Evolutionary conservation across 1,284 basidiomycete genomes (phyloP).

Genomic region (Golubevia sp.): DNA sequence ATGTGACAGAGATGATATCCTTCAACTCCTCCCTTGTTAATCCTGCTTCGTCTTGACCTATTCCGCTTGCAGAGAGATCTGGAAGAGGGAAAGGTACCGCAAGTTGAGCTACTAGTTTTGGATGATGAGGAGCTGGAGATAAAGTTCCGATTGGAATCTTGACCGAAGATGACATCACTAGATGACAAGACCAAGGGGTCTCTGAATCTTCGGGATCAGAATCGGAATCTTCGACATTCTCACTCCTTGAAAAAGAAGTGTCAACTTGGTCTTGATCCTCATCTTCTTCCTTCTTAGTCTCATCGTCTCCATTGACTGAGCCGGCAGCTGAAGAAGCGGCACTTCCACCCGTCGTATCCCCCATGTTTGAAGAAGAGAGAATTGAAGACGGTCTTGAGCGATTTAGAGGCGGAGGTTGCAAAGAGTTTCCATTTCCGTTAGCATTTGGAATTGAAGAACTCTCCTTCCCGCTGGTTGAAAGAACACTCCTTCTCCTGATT

Average conservation of each 20-base stretch:
- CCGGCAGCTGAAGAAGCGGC: too few relatives aligned
- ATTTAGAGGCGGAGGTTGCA: too few relatives aligned
- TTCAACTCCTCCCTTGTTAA: slow-evolving; percentile 87
- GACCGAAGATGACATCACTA: slow-evolving; percentile 59
- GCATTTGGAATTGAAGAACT: too few relatives aligned
- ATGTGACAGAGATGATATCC: slow-evolving; percentile 85
- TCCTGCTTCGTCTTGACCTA: slow-evolving; percentile 44
- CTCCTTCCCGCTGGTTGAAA: too few relatives aligned
- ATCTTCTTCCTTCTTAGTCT: slow-evolving; percentile 3
- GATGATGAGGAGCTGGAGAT: slow-evolving; percentile 91
- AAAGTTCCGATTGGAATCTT: slow-evolving; percentile 70
- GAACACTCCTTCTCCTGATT: too few relatives aligned
- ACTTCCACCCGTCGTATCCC: too few relatives aligned
- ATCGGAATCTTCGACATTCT: slow-evolving; percentile 61
- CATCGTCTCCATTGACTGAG: too few relatives aligned
- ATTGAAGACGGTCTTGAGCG: too few relatives aligned
- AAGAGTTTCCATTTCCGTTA: too few relatives aligned
- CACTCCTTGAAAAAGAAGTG: slow-evolving; percentile 9
- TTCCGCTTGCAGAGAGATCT: slow-evolving; percentile 34
- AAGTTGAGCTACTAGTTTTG: slow-evolving; percentile 87
- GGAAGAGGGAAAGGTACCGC: slow-evolving; percentile 81
- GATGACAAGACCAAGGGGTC: slow-evolving; percentile 84
- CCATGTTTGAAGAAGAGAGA: too few relatives aligned
- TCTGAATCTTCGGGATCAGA: slow-evolving; percentile 94
- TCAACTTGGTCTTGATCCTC: slow-evolving; percentile 17